Evolutionary conservation across 83 land plant species (phyloP), one percentile per base, ranked within the genome.

Genomic region (Isoetes engelmannii): DNA sequence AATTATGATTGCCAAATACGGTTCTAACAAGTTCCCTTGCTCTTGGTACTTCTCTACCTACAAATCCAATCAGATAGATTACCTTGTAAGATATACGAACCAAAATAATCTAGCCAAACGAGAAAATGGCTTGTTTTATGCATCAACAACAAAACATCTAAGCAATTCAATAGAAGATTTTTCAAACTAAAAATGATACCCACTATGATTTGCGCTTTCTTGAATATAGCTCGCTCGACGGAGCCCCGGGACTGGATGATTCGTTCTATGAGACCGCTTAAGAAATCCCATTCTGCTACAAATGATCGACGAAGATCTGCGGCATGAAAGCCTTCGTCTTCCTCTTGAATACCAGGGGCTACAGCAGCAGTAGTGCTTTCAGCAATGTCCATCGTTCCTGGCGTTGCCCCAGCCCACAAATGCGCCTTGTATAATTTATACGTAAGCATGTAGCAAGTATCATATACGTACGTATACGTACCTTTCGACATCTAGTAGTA

Each of bases 41-140:
- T 94, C 89, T 71, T 94, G 97, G 85, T 94, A 90, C 70, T 94
- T 90, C 69, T 83, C 99, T 77, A 94, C 73, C 99, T 94, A 84
- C 49, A 67, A 17, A 44, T 62, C 47, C 48, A 19, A 56, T 56
- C 71, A 48, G 21, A 64, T 72, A 63, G 41, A 15, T 4, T 18
- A 19, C 13, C 42, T 28, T 5, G 10, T 65, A 17, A 37, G 44
- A 47, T 42, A 70, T 49, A 69, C 37, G 12, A 10, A 5, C 71
- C 12, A 43, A 69, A 42, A 10, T 43, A 68, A 5, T 21, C 46
- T 56, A 15, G 10, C 20, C 13, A 69, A 69, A 17, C 43, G 69
- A 42, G 42, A 37, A 12, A 54, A 37, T 51, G 59, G 5, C 19
- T 0, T 0, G 19, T 37, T 43, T 45, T 7, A 37, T 41, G 45